Percentiles rank a stretch among this genome's conserved stretches.
Evolutionary conservation across 495 filamentous ascomycete genomes (phyloP).

Genomic region (Neurospora sp.): DNA sequence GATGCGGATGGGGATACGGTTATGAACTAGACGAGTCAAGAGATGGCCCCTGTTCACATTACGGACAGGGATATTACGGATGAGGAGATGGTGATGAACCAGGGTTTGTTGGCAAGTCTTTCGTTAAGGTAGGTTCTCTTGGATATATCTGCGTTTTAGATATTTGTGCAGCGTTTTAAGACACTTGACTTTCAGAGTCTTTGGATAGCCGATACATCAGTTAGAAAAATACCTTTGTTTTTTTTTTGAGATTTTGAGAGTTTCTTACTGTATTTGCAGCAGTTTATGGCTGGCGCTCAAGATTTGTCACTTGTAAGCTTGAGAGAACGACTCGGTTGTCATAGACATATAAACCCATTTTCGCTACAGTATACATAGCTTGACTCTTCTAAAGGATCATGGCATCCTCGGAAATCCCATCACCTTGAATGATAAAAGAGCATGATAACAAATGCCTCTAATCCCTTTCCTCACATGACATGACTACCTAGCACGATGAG

Average conservation of each 20-base stretch:
- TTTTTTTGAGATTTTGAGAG: neutral
- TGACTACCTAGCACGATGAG: neutral
- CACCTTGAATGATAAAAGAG: neutral
- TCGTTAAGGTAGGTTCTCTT: neutral
- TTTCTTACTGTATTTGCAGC: neutral
- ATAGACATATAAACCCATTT: slow-evolving; percentile 9
- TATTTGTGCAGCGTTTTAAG: neutral
- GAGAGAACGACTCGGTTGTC: neutral
- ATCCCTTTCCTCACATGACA: neutral
- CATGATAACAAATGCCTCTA: neutral
- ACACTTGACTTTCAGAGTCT: neutral
- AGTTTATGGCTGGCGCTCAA: neutral
- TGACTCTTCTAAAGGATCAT: neutral
- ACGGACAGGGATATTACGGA: neutral
- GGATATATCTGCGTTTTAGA: neutral
- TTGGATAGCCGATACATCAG: neutral
- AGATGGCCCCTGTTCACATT: neutral
- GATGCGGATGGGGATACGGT: neutral
- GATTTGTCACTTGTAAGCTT: neutral
- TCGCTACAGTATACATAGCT: neutral
- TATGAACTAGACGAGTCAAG: neutral
- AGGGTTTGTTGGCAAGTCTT: neutral
- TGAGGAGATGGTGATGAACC: neutral
- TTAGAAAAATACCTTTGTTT: neutral
- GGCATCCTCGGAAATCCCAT: neutral